These are phyloP conservation scores for Ampelocalamus luodianensis DNA, from an alignment of 176 grass and related monocot species.

Conservation along the genomic window DNA sequence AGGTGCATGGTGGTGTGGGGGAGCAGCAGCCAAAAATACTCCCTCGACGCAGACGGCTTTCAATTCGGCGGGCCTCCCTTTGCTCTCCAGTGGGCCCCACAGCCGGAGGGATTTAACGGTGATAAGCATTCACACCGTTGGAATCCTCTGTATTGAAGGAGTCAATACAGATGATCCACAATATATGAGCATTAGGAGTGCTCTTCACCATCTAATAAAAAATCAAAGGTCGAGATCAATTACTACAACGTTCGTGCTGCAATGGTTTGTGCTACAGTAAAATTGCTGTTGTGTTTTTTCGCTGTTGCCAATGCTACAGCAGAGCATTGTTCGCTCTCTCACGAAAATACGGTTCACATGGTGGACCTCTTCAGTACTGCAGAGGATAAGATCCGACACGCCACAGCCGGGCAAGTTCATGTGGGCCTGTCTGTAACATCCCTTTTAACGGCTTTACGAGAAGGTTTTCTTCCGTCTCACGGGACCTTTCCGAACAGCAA, in stretches of 20 bases:
- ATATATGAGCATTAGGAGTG: too few relatives aligned
- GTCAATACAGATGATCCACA: rapidly evolving
- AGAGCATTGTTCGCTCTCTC: too few relatives aligned
- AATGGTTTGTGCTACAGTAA: too few relatives aligned
- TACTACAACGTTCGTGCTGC: too few relatives aligned
- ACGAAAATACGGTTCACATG: too few relatives aligned
- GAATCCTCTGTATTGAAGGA: too few relatives aligned
- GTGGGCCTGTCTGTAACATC: neutral
- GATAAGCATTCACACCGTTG: slow-evolving; percentile 28
- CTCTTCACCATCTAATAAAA: too few relatives aligned
- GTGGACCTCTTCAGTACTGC: too few relatives aligned
- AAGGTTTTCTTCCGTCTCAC: neutral
- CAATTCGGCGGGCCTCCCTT: neutral
- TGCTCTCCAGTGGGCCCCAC: neutral
- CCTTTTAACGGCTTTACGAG: slow-evolving; percentile 27
- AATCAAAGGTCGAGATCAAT: too few relatives aligned
- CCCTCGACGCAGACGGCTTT: slow-evolving; percentile 24
- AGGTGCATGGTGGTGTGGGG: neutral
- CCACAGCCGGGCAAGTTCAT: neutral
- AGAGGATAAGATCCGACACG: too few relatives aligned
- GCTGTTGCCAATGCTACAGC: too few relatives aligned
- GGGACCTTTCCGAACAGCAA: slow-evolving; percentile 11
- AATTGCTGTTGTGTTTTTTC: too few relatives aligned
- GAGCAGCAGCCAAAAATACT: neutral
- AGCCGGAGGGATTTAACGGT: neutral